phyloP scores from a whole-genome alignment of 495 filamentous ascomycete genomes.

The Podospora comata region DNA sequence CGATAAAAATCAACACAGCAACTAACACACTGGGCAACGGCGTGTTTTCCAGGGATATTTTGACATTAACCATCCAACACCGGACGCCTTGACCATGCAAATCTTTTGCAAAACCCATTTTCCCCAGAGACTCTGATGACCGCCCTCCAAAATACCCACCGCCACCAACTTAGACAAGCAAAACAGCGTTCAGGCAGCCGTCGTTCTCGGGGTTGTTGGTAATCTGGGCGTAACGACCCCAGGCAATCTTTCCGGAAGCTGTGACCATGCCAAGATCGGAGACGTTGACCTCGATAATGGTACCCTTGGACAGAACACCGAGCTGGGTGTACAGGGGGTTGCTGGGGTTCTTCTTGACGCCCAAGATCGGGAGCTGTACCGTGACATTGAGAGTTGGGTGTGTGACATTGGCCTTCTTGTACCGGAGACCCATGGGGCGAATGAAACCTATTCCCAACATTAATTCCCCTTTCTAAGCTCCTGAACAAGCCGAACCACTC shows the following conservation, averaged over 20 bases:
- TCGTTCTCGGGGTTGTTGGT: slow-evolving; percentile 64
- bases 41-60: slow-evolving; percentile 6
- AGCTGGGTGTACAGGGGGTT: slow-evolving; percentile 92
- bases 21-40: neutral
- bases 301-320: slow-evolving; percentile 90
- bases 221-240: slow-evolving; percentile 73
- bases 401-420: slow-evolving; percentile 94
- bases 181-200: slow-evolving; percentile 45
- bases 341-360: slow-evolving; percentile 98
- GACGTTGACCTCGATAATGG: slow-evolving; percentile 94
- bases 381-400: slow-evolving; percentile 48
- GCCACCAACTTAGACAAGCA: slow-evolving; percentile 36
- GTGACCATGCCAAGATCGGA: slow-evolving; percentile 91
- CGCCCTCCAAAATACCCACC: slow-evolving; percentile 11
- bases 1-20: slow-evolving; percentile 5
- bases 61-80: slow-evolving; percentile 26
- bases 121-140: slow-evolving; percentile 10
- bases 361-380: slow-evolving; percentile 87
- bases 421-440: slow-evolving; percentile 75
- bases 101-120: slow-evolving; percentile 10
- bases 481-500: slow-evolving; percentile 31
- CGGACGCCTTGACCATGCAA: slow-evolving; percentile 23
- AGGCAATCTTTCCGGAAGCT: slow-evolving; percentile 87
- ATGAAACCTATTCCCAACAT: slow-evolving; percentile 29
- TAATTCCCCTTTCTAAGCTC: slow-evolving; percentile 81